Percentiles rank a stretch among this genome's conserved stretches.
Evolutionary conservation across 345 rosid genomes (phyloP).

Genomic region (Sisymbrium irio): DNA sequence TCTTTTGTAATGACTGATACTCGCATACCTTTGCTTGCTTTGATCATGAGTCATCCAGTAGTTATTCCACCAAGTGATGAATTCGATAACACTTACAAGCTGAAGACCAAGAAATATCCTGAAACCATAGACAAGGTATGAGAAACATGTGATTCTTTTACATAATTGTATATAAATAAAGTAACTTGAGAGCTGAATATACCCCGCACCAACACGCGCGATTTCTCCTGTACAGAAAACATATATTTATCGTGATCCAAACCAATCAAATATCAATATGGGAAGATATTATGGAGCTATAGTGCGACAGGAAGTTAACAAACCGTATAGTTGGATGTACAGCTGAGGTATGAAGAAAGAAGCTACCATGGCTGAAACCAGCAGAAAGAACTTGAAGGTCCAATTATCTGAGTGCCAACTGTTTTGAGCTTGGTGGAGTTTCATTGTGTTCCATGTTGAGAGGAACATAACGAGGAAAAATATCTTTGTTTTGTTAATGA

Average conservation of each 20-base stretch:
- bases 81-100: conserved; percentile 79
- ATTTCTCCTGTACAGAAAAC: conserved; percentile 63
- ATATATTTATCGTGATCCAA: background rate
- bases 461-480: conserved; percentile 77
- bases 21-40: conserved; percentile 55
- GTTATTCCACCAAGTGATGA: conserved; percentile 86
- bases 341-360: conserved; percentile 66
- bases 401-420: conserved; percentile 81
- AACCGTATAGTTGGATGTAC: conserved; percentile 70
- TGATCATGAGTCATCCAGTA: conserved; percentile 70
- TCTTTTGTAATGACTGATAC: background rate
- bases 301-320: conserved; percentile 23
- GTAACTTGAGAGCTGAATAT: conserved; percentile 13
- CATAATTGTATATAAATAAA: background rate
- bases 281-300: background rate
- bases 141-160: background rate
- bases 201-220: conserved; percentile 92
- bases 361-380: conserved; percentile 47
- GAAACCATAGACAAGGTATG: background rate
- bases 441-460: conserved; percentile 56
- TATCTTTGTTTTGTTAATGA: conserved; percentile 43
- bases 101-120: conserved; percentile 85
- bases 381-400: conserved; percentile 49
- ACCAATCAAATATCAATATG: background rate
- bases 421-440: conserved; percentile 49